Percentiles rank a stretch among this genome's conserved stretches.
Evolutionary conservation across 2,329 filamentous ascomycete genomes (phyloP).

Genomic region (Colletotrichum eremochloae): DNA sequence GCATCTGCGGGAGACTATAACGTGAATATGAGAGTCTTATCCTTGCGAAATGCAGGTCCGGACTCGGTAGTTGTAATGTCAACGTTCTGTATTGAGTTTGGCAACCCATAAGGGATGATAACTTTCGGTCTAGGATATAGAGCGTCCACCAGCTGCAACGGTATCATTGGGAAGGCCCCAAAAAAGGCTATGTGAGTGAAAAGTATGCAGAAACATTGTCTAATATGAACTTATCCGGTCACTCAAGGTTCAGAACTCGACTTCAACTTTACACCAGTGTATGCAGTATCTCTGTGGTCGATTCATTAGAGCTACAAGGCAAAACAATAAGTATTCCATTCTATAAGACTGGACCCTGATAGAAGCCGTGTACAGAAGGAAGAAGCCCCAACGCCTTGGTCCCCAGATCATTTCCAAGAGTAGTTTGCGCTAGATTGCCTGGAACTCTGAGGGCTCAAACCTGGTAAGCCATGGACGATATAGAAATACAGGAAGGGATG

Average conservation of each 20-base stretch:
- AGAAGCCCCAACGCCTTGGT: slow-evolving; percentile 43
- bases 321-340: slow-evolving; percentile 62
- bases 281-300: slow-evolving; percentile 57
- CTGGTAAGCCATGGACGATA: no score
- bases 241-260: not conserved
- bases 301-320: slow-evolving; percentile 62
- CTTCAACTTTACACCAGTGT: slow-evolving; percentile 52
- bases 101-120: slow-evolving; percentile 24
- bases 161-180: not conserved
- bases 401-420: slow-evolving; percentile 8
- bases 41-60: slow-evolving; percentile 13
- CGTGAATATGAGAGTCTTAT: slow-evolving; percentile 25
- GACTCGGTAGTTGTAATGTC: slow-evolving; percentile 20
- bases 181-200: slow-evolving; percentile 18
- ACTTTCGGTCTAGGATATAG: slow-evolving; percentile 34
- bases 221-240: slow-evolving; percentile 16
- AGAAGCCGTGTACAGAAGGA: slow-evolving; percentile 53
- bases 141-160: slow-evolving; percentile 29
- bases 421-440: slow-evolving; percentile 65
- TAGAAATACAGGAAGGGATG: not conserved
- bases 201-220: slow-evolving; percentile 19
- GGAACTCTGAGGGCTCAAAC: slow-evolving; percentile 43
- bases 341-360: slow-evolving; percentile 56
- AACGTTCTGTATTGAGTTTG: slow-evolving; percentile 27
- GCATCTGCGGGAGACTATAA: slow-evolving; percentile 14